These are phyloP conservation scores for Penicillium macrosclerotiorum DNA, from an alignment of 495 filamentous ascomycete species.

Conservation along the genomic window DNA sequence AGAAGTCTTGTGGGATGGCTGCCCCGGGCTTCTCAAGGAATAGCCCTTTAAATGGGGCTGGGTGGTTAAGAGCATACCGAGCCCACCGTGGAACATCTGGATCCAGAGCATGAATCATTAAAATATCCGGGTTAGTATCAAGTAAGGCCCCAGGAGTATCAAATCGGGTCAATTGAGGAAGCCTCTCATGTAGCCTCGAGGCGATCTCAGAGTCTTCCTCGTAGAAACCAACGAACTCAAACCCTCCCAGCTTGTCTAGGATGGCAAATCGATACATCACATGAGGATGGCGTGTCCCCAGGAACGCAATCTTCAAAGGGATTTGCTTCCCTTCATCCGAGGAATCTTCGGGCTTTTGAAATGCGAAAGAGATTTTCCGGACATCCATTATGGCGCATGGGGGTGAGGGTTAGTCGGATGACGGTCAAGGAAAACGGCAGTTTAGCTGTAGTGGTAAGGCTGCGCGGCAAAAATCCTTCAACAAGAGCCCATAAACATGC, in stretches of 20 bases:
- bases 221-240: constrained; percentile 15
- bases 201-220: constrained; percentile 13
- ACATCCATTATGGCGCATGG: constrained; percentile 14
- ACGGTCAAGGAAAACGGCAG: no score
- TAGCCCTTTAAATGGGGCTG: constrained; percentile 9
- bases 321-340: background rate
- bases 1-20: no score
- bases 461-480: no score
- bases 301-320: constrained; percentile 14
- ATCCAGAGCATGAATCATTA: constrained; percentile 17
- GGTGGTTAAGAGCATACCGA: constrained; percentile 14
- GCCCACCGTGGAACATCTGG: constrained; percentile 18
- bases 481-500: no score
- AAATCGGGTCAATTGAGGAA: constrained; percentile 13
- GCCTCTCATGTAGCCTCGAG: constrained; percentile 2
- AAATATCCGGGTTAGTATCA: constrained; percentile 15
- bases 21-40: no score
- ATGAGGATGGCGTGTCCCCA: constrained; percentile 14
- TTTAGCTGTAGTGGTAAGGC: no score
- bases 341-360: constrained; percentile 1
- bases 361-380: constrained; percentile 9
- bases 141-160: constrained; percentile 4
- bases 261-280: constrained; percentile 19
- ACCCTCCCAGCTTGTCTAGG: constrained; percentile 15
- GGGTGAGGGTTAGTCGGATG: no score